Base-by-base conservation (phyloP, 192 early-diverging fungal species). In the Podochytrium sp. region DNA sequence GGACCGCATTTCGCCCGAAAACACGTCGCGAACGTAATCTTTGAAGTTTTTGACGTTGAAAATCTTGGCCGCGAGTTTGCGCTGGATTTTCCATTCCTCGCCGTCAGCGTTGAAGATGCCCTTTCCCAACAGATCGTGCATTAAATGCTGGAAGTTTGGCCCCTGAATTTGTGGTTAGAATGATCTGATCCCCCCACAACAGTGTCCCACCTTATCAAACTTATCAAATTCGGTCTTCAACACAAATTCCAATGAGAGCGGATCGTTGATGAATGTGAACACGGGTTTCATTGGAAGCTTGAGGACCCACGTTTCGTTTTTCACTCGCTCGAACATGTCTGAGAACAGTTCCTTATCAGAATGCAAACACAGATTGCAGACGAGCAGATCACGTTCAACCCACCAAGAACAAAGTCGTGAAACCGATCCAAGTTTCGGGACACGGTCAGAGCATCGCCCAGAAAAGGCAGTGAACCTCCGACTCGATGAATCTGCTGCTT, bases 71-170 rank as follows among this genome's bases (percentile, higher is more conserved):
- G 78, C 77, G 6, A 68, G 78, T 58, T 92, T 91, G 30, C 91
- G 76, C 33, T 91, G 90, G 2, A 69, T 74, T 37, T 81, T 82
- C 91, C 91, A 92, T 7, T 71, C 64, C 1, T 89, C 85, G 23
- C 91, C 91, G 62, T 92, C 91, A 1, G 84, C 77, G 76, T 87
- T 90, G 73, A 92, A 92, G 75, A 92, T 92, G 30, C 91, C 91
- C 53, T 84, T 64, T 2, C 91, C 91, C 40, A 92, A 78, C 23
- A 91, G 71, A 43, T 85, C 82, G 29, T 82, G 76, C 40, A 84
- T 77, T 32, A 23, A 2, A 18, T 27, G 7, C 25, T 34, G 61
- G 65, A 81, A 68, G 12, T 55, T 34, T 32, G 51, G 40, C 5
- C 71, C 73, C 56, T 18, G 20, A 3, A 58, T 25, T 23, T 23